phyloP scores from a whole-genome alignment of 225 moss, liverwort and hornwort species.

The Pseudoscleropodium purum region DNA sequence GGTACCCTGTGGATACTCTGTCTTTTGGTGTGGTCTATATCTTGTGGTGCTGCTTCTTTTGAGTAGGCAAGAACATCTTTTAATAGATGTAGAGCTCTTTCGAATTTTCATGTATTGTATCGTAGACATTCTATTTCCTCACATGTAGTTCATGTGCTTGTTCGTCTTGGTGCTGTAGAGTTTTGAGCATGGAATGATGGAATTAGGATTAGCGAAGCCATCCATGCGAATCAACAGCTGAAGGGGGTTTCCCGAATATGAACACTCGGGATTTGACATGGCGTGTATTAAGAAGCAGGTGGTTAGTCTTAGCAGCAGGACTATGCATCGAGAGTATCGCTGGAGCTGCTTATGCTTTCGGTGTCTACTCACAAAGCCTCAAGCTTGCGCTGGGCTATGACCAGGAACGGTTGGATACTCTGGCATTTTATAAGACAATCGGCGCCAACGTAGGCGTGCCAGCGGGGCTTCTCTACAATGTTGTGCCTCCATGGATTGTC shows the following conservation, averaged over 20 bases:
- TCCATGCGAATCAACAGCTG: neutral
- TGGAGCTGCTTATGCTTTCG: conserved; percentile 48
- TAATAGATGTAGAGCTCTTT: neutral
- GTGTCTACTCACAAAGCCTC: conserved; percentile 44
- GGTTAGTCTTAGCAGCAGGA: conserved; percentile 49
- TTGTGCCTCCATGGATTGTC: conserved; percentile 37
- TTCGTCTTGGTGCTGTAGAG: neutral
- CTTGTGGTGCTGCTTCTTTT: neutral
- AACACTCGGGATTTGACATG: conserved; percentile 1
- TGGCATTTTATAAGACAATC: conserved; percentile 40
- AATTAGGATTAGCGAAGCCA: neutral
- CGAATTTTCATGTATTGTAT: neutral
- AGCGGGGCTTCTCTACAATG: conserved; percentile 40
- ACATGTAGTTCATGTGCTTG: neutral
- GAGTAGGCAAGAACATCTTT: neutral
- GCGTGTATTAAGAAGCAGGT: conserved; percentile 35
- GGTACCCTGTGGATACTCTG: neutral
- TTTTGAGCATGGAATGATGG: neutral
- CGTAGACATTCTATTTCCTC: neutral
- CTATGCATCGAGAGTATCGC: conserved; percentile 48
- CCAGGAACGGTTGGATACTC: conserved; percentile 36
- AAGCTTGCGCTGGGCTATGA: conserved; percentile 38
- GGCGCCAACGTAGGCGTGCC: conserved; percentile 47
- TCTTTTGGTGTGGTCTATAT: neutral
- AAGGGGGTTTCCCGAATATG: neutral